Percentiles rank a stretch among this genome's conserved stretches.
These are phyloP conservation scores for Paratinospora sagittata DNA, from an alignment of 164 flowering plant species.

Conservation along the genomic window DNA sequence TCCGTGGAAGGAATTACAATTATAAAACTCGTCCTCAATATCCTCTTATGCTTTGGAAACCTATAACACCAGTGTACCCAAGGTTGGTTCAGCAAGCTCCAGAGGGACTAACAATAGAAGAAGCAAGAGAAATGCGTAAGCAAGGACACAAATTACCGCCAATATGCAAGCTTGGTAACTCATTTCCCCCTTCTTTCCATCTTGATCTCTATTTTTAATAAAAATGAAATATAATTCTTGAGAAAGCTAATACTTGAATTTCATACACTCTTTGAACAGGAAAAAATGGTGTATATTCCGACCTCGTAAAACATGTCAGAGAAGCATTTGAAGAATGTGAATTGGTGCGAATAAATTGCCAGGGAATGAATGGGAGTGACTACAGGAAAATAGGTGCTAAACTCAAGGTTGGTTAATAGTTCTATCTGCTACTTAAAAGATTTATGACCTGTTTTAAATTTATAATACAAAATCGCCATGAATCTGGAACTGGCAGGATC, in stretches of 20 bases:
- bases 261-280: constrained; percentile 20
- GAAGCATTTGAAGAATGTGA: constrained; percentile 98
- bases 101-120: constrained; percentile 70
- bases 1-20: constrained; percentile 94
- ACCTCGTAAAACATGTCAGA: constrained; percentile 54
- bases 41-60: constrained; percentile 97
- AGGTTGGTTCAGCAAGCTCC: constrained; percentile 60
- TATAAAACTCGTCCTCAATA: constrained; percentile 63
- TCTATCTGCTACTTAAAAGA: neutral
- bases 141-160: constrained; percentile 60
- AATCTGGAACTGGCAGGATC: constrained; percentile 52
- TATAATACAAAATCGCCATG: neutral
- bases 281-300: constrained; percentile 73
- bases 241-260: neutral
- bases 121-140: constrained; percentile 73
- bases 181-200: neutral
- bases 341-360: constrained; percentile 69
- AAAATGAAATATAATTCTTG: neutral
- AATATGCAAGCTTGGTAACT: constrained; percentile 83
- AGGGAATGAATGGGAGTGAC: constrained; percentile 78
- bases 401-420: constrained; percentile 48
- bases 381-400: constrained; percentile 80
- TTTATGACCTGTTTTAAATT: neutral
- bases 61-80: constrained; percentile 82
- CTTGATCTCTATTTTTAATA: neutral